phyloP scores from a whole-genome alignment of 192 early-diverging fungal genomes.

The Entophlyctis helioformis region DNA sequence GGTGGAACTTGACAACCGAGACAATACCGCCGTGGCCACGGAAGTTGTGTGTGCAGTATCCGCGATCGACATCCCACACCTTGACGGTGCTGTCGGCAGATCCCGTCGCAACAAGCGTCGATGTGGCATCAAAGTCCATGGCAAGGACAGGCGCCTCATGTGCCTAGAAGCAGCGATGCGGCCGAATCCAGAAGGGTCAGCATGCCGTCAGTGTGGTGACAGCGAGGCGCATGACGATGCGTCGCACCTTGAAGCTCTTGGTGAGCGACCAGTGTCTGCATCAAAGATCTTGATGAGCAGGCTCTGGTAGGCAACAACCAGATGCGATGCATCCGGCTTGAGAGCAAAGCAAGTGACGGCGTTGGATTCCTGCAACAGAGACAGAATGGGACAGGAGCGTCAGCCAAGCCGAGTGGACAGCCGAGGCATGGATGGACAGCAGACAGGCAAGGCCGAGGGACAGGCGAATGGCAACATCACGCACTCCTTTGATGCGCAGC shows the following conservation, averaged over 20 bases:
- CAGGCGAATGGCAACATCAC: too few relatives aligned
- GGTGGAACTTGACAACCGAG: conserved; percentile 72
- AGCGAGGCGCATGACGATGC: not conserved
- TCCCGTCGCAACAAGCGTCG: conserved; percentile 89
- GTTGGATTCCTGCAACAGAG: conserved; percentile 53
- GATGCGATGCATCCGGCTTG: conserved; percentile 59
- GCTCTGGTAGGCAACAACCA: conserved; percentile 75
- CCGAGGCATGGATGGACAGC: too few relatives aligned
- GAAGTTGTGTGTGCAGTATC: conserved; percentile 92
- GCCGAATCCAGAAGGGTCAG: not conserved
- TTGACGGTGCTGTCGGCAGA: conserved; percentile 90
- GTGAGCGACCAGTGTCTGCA: conserved; percentile 41
- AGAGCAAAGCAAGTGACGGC: conserved; percentile 79
- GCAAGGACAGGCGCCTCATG: conserved; percentile 89
- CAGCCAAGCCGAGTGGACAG: too few relatives aligned
- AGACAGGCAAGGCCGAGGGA: too few relatives aligned
- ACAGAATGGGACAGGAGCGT: not conserved
- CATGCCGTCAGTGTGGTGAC: too few relatives aligned
- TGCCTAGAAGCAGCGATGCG: conserved; percentile 29
- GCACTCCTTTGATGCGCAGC: not conserved
- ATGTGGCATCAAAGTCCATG: conserved; percentile 81
- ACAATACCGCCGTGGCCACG: conserved; percentile 85
- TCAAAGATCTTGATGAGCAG: conserved; percentile 72
- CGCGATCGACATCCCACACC: conserved; percentile 90
- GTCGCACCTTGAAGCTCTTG: conserved; percentile 51